Percentiles rank a stretch among this genome's conserved stretches.
Conservation (phyloP, 2,329 filamentous ascomycete species). For the Dryadomyces sulphureus region DNA sequence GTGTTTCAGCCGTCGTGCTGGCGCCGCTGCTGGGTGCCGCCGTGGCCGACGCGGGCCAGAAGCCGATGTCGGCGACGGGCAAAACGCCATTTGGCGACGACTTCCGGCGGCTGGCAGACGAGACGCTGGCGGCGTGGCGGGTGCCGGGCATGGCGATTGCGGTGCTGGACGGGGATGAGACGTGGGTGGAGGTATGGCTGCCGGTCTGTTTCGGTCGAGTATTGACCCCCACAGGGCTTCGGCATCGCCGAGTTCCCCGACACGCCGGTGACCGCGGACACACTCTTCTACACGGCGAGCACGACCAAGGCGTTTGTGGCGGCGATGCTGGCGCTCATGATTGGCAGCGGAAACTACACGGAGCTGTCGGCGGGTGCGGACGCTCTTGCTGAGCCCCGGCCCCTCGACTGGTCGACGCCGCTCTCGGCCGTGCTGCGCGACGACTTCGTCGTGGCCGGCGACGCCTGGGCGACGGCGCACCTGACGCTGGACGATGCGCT, state of each 20-base stretch:
- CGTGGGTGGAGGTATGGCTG: slow-evolving; percentile 21
- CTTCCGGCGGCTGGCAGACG: slow-evolving; percentile 7
- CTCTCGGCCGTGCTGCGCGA: slow-evolving; percentile 29
- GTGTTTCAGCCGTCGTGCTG: background rate
- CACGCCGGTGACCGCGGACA: slow-evolving; percentile 26
- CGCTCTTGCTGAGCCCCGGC: background rate
- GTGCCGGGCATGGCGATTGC: slow-evolving; percentile 34
- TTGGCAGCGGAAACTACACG: slow-evolving; percentile 25
- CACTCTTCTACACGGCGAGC: slow-evolving; percentile 38
- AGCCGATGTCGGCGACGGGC: slow-evolving; percentile 19
- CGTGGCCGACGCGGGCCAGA: slow-evolving; percentile 10
- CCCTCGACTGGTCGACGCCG: slow-evolving; percentile 28
- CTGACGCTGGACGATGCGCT: slow-evolving; percentile 38
- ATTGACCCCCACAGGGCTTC: slow-evolving; percentile 22
- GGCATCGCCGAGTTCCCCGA: slow-evolving; percentile 23
- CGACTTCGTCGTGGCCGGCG: slow-evolving; percentile 30
- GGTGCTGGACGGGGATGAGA: slow-evolving; percentile 28
- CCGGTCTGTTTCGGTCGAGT: background rate
- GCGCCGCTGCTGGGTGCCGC: background rate
- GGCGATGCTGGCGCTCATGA: slow-evolving; percentile 30
- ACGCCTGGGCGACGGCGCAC: slow-evolving; percentile 25
- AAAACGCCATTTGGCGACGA: slow-evolving; percentile 8
- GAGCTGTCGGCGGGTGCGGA: slow-evolving; percentile 7
- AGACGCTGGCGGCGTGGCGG: slow-evolving; percentile 19
- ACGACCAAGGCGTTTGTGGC: slow-evolving; percentile 40